Conservation (phyloP, 139 green algal species). For the Cymbomonas tetramitiformis region DNA sequence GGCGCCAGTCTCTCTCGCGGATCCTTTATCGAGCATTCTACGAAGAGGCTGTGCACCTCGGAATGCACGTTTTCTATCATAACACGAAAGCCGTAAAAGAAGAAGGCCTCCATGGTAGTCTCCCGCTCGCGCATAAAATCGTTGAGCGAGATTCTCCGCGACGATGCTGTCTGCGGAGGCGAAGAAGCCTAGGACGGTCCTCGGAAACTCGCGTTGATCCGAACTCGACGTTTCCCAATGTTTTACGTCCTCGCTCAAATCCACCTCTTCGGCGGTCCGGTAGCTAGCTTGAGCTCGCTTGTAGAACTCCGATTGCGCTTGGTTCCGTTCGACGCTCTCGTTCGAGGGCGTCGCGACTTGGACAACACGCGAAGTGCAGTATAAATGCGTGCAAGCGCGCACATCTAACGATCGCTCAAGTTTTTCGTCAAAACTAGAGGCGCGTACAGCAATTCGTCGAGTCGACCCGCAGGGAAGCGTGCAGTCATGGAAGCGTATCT, state of each 20-base stretch:
- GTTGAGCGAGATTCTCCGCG: slow-evolving; percentile 79
- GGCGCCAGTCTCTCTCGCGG: slow-evolving; percentile 40
- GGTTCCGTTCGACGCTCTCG: no score
- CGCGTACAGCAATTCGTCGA: no score
- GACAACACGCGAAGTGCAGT: no score
- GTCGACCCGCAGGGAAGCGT: no score
- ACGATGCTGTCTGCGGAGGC: slow-evolving; percentile 91
- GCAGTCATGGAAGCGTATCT: no score
- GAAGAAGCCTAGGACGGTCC: slow-evolving; percentile 92
- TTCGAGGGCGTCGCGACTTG: no score
- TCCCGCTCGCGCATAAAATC: slow-evolving; percentile 94
- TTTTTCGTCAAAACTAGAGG: no score
- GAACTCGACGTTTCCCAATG: slow-evolving; percentile 80
- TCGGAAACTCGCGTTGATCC: slow-evolving; percentile 88
- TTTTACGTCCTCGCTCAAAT: slow-evolving; percentile 72
- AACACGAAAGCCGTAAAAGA: slow-evolving; percentile 99
- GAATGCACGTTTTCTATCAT: slow-evolving; percentile 99
- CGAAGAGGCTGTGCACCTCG: slow-evolving; percentile 97
- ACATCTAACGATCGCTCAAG: no score
- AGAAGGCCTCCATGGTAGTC: slow-evolving; percentile 82
- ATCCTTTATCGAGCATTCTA: slow-evolving; percentile 96
- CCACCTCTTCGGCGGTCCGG: slow-evolving; percentile 84
- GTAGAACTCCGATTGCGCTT: no score
- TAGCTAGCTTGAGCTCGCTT: no score
- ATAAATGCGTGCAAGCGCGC: no score